Evolutionary conservation across 345 rosid species (phyloP).

Genomic region (Eucalyptus albens): DNA sequence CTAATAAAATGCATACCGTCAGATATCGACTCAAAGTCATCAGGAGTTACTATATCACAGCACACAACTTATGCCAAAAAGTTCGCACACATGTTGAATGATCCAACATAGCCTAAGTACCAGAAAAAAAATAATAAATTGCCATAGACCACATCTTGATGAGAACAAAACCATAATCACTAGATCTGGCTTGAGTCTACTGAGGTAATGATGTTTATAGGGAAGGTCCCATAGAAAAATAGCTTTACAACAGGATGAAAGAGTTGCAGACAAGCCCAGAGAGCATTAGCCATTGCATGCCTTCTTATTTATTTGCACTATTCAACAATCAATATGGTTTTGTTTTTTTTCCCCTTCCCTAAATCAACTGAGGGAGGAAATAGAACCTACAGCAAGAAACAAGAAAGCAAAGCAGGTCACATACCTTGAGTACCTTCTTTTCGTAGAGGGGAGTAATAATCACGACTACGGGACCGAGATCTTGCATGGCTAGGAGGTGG

Average conservation of each 20-base stretch:
- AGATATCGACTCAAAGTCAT: not conserved
- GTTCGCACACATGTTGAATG: not conserved
- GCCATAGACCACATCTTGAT: not conserved
- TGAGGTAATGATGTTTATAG: not conserved
- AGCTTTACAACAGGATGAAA: not conserved
- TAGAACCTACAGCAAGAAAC: not conserved
- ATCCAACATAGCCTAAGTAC: not conserved
- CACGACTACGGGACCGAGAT: constrained; percentile 53
- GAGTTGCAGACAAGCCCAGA: not conserved
- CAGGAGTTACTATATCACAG: not conserved
- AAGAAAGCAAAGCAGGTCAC: not conserved
- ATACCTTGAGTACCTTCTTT: constrained; percentile 54
- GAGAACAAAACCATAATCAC: not conserved
- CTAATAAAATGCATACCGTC: not conserved
- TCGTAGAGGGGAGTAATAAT: constrained; percentile 50
- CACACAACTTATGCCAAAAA: not conserved
- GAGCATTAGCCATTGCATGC: not conserved
- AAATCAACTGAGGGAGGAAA: not conserved
- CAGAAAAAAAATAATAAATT: not conserved
- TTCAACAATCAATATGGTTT: not conserved
- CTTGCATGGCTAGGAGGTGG: constrained; percentile 65
- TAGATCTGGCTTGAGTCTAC: not conserved
- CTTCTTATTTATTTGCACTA: not conserved
- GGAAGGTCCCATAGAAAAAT: not conserved
- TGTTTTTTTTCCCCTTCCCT: not conserved